Evolutionary conservation across 1,139 yeast species (phyloP), one percentile per base, ranked within the genome.

Genomic region (Candida pseudocylindracea): DNA sequence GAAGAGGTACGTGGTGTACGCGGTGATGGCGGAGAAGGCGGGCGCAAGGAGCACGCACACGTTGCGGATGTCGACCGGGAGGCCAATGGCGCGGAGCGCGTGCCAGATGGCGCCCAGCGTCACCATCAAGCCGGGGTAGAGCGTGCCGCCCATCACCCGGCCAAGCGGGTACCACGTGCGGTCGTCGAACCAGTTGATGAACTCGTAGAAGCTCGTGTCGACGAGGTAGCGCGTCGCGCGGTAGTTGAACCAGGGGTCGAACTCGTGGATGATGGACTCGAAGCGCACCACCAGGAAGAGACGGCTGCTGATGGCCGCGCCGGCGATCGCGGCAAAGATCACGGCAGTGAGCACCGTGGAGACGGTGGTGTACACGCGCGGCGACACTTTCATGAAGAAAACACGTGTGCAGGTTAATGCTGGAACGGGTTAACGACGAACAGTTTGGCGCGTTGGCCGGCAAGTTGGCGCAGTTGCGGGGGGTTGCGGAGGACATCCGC

Each of bases 161-260:
- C 99, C 99, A 40, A 91, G 63, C 13, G 99, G 99, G 51, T 91
- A 91, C 99, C 99, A 91, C 25, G 98, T 88, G 48, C 94, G 69
- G 52, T 88, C 95, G 51, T 91, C 99, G 47, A 91, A 91, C 98
- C 98, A 91, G 51, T 91, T 91, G 50, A 88, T 64, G 46, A 91
- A 91, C 41, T 83, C 88, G 55, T 83, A 76, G 52, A 70, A 85
- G 5, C 91, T 75, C 49, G 83, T 72, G 34, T 68, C 59, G 12
- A 81, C 93, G 42, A 88, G 64, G 53, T 83, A 81, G 51, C 79
- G 79, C 24, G 98, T 79, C 32, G 98, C 98, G 43, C 98, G 61
- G 58, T 70, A 88, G 53, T 88, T 88, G 63, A 91, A 91, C 98
- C 98, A 88, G 28, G 98, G 96, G 55, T 91, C 98, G 49, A 88